A percentile compares a stretch with the other conserved stretches of the same genome.
These are phyloP conservation scores for Pseudomassariella vexata DNA, from an alignment of 2,329 filamentous ascomycete species.

Conservation along the genomic window DNA sequence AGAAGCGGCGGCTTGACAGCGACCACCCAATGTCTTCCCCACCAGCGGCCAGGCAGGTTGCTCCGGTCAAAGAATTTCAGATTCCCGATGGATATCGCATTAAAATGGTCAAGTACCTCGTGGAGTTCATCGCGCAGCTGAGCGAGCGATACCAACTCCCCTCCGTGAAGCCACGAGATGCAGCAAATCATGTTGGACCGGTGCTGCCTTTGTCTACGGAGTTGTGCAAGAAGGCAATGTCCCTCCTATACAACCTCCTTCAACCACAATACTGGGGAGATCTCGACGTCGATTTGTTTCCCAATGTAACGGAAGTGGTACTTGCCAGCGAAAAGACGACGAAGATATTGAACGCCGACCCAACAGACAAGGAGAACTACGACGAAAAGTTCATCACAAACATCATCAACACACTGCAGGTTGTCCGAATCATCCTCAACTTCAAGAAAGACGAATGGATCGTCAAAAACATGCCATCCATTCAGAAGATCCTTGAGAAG, in stretches of 20 bases:
- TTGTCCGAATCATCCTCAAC: constrained; percentile 83
- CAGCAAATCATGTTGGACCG: constrained; percentile 35
- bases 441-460: constrained; percentile 91
- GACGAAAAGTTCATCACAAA: constrained; percentile 80
- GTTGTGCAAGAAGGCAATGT: constrained; percentile 78
- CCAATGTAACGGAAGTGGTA: constrained; percentile 82
- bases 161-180: constrained; percentile 60
- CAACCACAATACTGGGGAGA: constrained; percentile 89
- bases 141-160: constrained; percentile 79
- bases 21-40: constrained; percentile 49
- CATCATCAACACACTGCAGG: constrained; percentile 90
- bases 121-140: constrained; percentile 88
- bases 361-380: constrained; percentile 62
- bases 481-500: constrained; percentile 89
- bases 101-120: constrained; percentile 88
- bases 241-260: constrained; percentile 76
- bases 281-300: constrained; percentile 84
- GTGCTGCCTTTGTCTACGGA: constrained; percentile 58
- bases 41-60: constrained; percentile 40
- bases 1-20: constrained; percentile 74
- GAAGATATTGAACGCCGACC: constrained; percentile 51
- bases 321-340: constrained; percentile 74
- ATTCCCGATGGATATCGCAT: constrained; percentile 63
- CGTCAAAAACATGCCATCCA: constrained; percentile 63
- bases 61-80: constrained; percentile 57